Evolutionary conservation across 192 early-diverging fungal species (phyloP), one percentile per base, ranked within the genome.

Genomic region (Rhizophagus clarus): DNA sequence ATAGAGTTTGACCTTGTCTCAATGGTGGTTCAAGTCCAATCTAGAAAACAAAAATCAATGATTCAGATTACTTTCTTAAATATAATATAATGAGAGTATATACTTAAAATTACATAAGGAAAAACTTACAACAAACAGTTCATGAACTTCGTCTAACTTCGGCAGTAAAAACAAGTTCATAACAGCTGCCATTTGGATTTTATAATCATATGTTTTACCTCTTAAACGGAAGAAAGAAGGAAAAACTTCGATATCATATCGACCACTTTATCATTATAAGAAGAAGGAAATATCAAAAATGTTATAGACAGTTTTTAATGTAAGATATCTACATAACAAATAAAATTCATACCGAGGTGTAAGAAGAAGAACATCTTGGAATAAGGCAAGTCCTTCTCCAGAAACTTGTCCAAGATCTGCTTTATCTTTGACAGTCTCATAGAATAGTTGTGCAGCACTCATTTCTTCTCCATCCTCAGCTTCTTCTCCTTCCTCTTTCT

Each of bases 191-290:
- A 96, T 98, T 61, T 92, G 87, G 77, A 99, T 94, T 87, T 97
- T 96, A 90, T 98, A 99, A 83, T 99, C 98, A 89, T 98, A 96
- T 2, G 97, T 95, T 84, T 97, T 98, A 79, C 98, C 98, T 45
- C 96, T 96, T 61, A 99, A 89, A 61, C 98, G 95, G 81, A 99
- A 85, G 80, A 97, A 97, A 32, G 89, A 86, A 42, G 91, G 89
- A 84, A 95, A 95, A 91, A 99, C 92, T 83, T 98, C 96, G 77
- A 99, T 93, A 74, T 95, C 92, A 89, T 97, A 99, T 70, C 97
- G 95, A 49, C 97, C 97, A 92, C 94, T 93, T 70, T 34, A 47
- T 22, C 28, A 29, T n/a, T n/a, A n/a, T n/a, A n/a, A 42, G 7
- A 37, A 68, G 49, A 60, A 20, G 67, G 20, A 49, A 31, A 42